Percentiles rank a stretch among this genome's conserved stretches.
These are phyloP conservation scores for Stagonosporopsis chrysanthemi DNA, from an alignment of 2,329 filamentous ascomycete species.

Conservation along the genomic window DNA sequence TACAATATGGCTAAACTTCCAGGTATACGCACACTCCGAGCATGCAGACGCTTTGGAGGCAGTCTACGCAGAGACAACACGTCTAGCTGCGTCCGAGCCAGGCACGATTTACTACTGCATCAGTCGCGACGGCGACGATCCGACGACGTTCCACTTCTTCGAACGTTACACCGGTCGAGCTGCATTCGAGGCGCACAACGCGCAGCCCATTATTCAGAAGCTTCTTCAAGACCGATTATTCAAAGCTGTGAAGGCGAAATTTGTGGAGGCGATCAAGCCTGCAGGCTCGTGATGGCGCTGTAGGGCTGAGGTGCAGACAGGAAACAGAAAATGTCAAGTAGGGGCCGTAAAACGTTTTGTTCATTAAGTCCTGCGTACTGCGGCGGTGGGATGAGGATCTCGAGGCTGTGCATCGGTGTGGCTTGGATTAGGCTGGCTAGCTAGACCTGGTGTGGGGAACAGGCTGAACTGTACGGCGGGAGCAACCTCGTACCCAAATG, in stretches of 20 bases:
- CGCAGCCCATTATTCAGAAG: conserved; percentile 12
- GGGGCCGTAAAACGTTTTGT: not conserved
- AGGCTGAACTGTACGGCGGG: not conserved
- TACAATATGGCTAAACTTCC: not conserved
- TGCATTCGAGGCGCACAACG: conserved; percentile 13
- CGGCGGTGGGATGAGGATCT: not conserved
- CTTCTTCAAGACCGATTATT: conserved; percentile 4
- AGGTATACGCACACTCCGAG: conserved; percentile 14
- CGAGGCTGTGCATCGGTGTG: not conserved
- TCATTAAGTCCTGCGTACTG: too few relatives aligned
- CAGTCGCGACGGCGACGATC: conserved; percentile 10
- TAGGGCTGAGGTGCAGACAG: not conserved
- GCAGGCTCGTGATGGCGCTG: not conserved
- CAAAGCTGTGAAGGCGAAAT: conserved; percentile 14
- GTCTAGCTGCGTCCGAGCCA: conserved; percentile 11
- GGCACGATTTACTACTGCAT: conserved; percentile 18
- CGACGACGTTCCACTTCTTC: conserved; percentile 12
- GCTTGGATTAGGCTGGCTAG: not conserved
- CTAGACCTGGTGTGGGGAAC: not conserved
- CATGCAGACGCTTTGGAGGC: conserved; percentile 16
- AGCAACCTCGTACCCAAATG: not conserved
- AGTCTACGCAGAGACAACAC: conserved; percentile 14
- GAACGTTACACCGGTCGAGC: conserved; percentile 12
- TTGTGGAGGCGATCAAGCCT: conserved; percentile 15
- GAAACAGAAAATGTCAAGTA: not conserved